phyloP scores from a whole-genome alignment of 176 grass and related monocot species.

The Saccharum spontaneum region DNA sequence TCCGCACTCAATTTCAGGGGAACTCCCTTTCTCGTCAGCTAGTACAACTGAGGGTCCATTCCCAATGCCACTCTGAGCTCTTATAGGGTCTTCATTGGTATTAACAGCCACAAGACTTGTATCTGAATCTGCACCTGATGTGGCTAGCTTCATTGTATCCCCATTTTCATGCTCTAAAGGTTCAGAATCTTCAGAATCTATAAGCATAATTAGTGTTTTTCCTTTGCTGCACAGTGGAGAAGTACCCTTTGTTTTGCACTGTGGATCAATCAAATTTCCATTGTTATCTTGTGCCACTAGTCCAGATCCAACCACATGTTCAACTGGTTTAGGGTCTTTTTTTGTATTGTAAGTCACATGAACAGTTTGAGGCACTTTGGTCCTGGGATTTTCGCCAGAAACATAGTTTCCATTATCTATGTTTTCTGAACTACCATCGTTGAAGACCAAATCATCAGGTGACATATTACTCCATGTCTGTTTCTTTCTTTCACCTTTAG shows the following conservation, averaged over 20 bases:
- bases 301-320: background rate
- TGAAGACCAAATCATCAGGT: background rate
- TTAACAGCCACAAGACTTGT: background rate
- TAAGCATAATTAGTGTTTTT: background rate
- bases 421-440: background rate
- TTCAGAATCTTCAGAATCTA: slow-evolving; percentile 14
- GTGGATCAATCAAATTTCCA: background rate
- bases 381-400: slow-evolving; percentile 6
- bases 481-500: slow-evolving; percentile 11
- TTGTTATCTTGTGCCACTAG: background rate
- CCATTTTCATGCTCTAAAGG: background rate
- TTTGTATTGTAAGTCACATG: background rate
- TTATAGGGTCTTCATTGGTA: slow-evolving; percentile 3
- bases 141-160: background rate
- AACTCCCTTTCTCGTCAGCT: background rate
- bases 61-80: slow-evolving; percentile 4
- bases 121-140: slow-evolving; percentile 31
- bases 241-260: slow-evolving; percentile 22
- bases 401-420: background rate
- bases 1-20: background rate
- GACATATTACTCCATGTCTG: background rate
- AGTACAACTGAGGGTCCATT: background rate
- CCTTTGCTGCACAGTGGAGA: background rate
- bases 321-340: background rate
- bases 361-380: background rate